A percentile compares a stretch with the other conserved stretches of the same genome.
Conservation (phyloP, 1,139 yeast species). For the Magnusiomyces starmeri region DNA sequence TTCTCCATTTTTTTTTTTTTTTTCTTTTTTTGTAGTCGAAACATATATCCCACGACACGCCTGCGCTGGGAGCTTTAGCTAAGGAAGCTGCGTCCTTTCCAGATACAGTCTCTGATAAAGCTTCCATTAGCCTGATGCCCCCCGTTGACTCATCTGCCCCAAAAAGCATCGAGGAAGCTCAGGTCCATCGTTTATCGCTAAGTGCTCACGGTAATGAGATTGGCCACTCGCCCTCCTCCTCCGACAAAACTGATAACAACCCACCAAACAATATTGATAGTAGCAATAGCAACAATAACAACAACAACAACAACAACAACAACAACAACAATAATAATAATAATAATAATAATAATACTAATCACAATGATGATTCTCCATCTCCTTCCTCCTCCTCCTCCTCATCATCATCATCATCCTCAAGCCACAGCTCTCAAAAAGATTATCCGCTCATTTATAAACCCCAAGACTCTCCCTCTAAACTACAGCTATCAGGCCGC, state of each 20-base stretch:
- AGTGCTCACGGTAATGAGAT: neutral
- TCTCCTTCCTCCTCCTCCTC: neutral
- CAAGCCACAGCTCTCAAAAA: neutral
- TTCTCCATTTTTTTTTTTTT: too few relatives aligned
- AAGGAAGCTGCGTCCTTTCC: slow-evolving; percentile 14
- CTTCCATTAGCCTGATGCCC: slow-evolving; percentile 1
- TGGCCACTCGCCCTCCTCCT: neutral
- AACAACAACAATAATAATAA: too few relatives aligned
- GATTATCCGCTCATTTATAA: slow-evolving; percentile 11
- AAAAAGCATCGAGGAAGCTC: neutral
- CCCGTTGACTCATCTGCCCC: slow-evolving; percentile 6
- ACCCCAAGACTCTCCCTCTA: slow-evolving; percentile 22
- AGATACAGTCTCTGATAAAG: slow-evolving; percentile 6
- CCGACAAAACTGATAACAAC: slow-evolving; percentile 4
- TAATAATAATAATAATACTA: too few relatives aligned
- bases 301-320: too few relatives aligned
- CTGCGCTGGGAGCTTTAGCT: slow-evolving; percentile 14
- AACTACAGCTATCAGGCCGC: slow-evolving; percentile 48
- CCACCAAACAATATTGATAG: neutral
- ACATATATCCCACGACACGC: slow-evolving; percentile 11
- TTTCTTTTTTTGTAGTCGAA: neutral
- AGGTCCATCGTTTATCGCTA: slow-evolving; percentile 2
- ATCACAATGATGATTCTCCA: neutral
- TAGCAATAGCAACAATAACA: neutral
- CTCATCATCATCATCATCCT: neutral